Evolutionary conservation across 2,329 filamentous ascomycete species (phyloP).

Genomic region (Colletotrichum sp.): DNA sequence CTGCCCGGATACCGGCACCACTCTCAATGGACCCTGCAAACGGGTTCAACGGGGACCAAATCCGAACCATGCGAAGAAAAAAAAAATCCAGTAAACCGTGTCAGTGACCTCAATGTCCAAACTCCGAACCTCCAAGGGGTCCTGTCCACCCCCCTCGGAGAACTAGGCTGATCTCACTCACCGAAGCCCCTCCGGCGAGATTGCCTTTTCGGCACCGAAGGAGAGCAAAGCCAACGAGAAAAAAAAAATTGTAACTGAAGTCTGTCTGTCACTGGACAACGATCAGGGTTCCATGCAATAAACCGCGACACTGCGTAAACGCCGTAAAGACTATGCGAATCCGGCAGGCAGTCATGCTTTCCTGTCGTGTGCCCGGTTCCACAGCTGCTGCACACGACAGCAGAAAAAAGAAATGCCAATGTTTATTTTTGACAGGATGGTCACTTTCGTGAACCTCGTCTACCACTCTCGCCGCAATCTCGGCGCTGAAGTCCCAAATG

Average conservation of each 20-base stretch:
- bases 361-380: neutral
- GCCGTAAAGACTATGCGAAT: neutral
- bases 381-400: neutral
- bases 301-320: neutral
- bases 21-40: neutral
- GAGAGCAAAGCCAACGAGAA: neutral
- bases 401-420: neutral
- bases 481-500: neutral
- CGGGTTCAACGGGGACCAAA: neutral
- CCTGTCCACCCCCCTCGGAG: neutral
- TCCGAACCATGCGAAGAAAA: neutral
- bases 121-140: neutral
- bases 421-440: neutral
- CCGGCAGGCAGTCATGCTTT: neutral
- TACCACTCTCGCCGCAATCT: neutral
- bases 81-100: neutral
- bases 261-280: neutral
- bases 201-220: constrained; percentile 5
- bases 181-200: neutral
- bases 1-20: neutral
- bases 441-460: neutral
- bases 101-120: neutral
- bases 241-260: neutral
- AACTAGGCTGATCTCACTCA: constrained; percentile 10
- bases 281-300: neutral